Percentiles rank a stretch among this genome's conserved stretches.
Conservation (phyloP, 345 rosid genomes). For the Hevea brasiliensis region DNA sequence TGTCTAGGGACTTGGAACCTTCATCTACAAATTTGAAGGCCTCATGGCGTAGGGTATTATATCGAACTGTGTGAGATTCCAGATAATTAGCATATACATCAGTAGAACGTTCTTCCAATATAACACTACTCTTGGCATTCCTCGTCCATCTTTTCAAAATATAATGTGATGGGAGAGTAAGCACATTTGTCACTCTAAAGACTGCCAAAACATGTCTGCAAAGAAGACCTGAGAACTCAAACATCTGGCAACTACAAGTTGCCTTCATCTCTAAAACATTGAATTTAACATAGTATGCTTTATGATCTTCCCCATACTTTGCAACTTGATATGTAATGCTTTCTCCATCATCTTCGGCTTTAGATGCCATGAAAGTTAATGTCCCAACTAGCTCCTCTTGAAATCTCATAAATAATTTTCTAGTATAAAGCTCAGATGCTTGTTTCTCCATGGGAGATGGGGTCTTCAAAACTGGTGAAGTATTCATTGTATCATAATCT, state of each 20-base stretch:
- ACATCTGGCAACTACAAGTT: constrained; percentile 66
- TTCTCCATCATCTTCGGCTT: constrained; percentile 44
- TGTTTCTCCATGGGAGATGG: constrained; percentile 68
- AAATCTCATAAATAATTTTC: constrained; percentile 47
- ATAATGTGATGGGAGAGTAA: constrained; percentile 61
- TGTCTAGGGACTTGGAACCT: constrained; percentile 44
- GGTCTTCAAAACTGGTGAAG: constrained; percentile 43
- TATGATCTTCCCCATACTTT: constrained; percentile 61
- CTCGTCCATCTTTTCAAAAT: constrained; percentile 61
- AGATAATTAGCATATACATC: constrained; percentile 43
- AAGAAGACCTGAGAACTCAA: constrained; percentile 63
- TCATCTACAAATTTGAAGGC: constrained; percentile 61
- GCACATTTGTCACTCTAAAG: constrained; percentile 64
- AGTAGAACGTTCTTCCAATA: constrained; percentile 40
- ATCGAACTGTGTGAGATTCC: constrained; percentile 61
- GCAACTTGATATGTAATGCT: constrained; percentile 48
- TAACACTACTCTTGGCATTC: constrained; percentile 57
- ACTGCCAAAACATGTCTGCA: constrained; percentile 66
- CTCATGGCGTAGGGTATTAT: constrained; percentile 58
- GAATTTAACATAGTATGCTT: constrained; percentile 51
- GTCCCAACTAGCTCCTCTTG: constrained; percentile 61
- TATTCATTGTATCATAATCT: constrained; percentile 51
- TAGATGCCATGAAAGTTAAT: constrained; percentile 45
- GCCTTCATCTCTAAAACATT: constrained; percentile 61
- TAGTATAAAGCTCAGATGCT: constrained; percentile 49